Percentiles rank a stretch among this genome's conserved stretches.
These are phyloP conservation scores for Ogataea thermomethanolica DNA, from an alignment of 805 yeast genomes.

Conservation along the genomic window DNA sequence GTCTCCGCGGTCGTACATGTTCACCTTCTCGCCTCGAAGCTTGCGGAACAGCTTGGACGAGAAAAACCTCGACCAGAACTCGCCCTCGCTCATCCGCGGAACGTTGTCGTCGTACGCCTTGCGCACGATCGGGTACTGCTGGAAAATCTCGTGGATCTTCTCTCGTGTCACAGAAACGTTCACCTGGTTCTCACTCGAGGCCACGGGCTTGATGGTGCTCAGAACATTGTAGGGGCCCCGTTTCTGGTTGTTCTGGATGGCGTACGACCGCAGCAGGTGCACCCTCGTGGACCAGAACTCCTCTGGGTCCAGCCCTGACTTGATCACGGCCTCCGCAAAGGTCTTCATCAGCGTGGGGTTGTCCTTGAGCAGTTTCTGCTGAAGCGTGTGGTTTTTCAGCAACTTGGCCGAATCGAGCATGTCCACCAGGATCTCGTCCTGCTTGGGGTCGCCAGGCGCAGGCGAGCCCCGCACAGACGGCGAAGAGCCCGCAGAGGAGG, in stretches of 20 bases:
- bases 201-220: constrained; percentile 90
- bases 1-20: constrained; percentile 76
- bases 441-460: constrained; percentile 18
- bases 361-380: constrained; percentile 69
- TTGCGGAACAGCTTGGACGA: constrained; percentile 84
- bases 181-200: constrained; percentile 88
- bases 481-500: constrained; percentile 1
- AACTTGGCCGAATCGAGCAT: constrained; percentile 56
- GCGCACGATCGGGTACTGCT: constrained; percentile 87
- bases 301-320: constrained; percentile 67
- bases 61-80: constrained; percentile 95
- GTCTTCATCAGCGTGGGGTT: constrained; percentile 66
- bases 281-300: constrained; percentile 87
- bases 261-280: constrained; percentile 77
- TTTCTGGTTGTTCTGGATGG: constrained; percentile 78
- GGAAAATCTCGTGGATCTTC: constrained; percentile 83
- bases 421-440: constrained; percentile 30
- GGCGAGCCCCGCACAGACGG: constrained; percentile 13
- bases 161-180: constrained; percentile 91
- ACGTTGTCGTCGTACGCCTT: constrained; percentile 88
- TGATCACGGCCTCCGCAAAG: constrained; percentile 85
- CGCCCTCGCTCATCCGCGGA: constrained; percentile 84
- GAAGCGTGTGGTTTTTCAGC: constrained; percentile 69
- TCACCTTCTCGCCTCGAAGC: constrained; percentile 82
- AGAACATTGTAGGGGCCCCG: constrained; percentile 92